These are phyloP conservation scores for Sorghum bicolor DNA, from an alignment of 176 grass and related monocot genomes.

Conservation along the genomic window Sorghum_bicolor_NCBIv3 NC_012879.2:17599501-17600000, in stretches of 20 bases:
- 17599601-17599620: not conserved
- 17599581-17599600: slow-evolving; percentile 1
- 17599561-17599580: not conserved
- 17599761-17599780: not conserved
- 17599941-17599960: not conserved
- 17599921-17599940: not conserved
- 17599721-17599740: not conserved
- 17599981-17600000: not conserved
- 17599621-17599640: not conserved
- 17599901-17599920: not conserved
- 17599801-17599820: not conserved
- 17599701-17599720: not conserved
- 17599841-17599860: not conserved
- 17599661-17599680: not conserved
- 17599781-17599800: not conserved
- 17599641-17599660: not conserved
- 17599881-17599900: not conserved
- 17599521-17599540: not conserved
- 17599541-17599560: not conserved
- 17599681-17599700: not conserved
- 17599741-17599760: not conserved
- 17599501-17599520: not conserved
- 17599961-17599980: not conserved
- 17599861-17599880: not conserved
- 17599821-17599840: not conserved